Conservation (phyloP, 768 basidiomycete species). For the Trametes maxima region DNA sequence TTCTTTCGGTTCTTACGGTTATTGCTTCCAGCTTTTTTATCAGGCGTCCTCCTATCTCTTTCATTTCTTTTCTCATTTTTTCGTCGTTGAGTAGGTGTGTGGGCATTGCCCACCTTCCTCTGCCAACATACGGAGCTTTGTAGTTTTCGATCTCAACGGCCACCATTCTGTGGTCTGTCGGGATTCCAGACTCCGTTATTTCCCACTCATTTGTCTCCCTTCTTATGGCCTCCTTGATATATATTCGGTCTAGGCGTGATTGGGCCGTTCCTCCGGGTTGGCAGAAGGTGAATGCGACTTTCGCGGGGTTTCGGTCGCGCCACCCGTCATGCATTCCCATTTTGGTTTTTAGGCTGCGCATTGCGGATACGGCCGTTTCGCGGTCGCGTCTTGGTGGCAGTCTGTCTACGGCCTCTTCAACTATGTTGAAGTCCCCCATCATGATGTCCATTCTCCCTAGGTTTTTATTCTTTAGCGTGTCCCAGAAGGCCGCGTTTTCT, state of each 20-base stretch:
- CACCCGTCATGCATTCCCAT: too few species aligned
- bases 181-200: not conserved
- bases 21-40: not conserved
- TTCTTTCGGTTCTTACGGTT: not conserved
- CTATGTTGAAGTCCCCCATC: conserved; percentile 41
- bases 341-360: too few species aligned
- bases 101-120: conserved; percentile 9
- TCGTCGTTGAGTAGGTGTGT: not conserved
- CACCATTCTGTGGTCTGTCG: conserved; percentile 13
- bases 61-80: not conserved
- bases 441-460: not conserved
- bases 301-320: too few species aligned
- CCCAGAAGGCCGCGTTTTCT: not conserved
- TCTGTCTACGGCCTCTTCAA: conserved; percentile 26
- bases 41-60: not conserved
- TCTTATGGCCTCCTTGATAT: not conserved
- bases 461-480: not conserved
- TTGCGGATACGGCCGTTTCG: too few species aligned
- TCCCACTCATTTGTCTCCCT: not conserved
- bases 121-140: conserved; percentile 6
- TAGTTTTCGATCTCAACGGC: not conserved
- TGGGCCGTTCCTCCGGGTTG: too few species aligned
- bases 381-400: not conserved
- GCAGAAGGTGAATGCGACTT: too few species aligned
- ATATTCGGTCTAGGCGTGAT: too few species aligned